Conservation (phyloP, 2,329 filamentous ascomycete species). For the Chlorencoelia australis region DNA sequence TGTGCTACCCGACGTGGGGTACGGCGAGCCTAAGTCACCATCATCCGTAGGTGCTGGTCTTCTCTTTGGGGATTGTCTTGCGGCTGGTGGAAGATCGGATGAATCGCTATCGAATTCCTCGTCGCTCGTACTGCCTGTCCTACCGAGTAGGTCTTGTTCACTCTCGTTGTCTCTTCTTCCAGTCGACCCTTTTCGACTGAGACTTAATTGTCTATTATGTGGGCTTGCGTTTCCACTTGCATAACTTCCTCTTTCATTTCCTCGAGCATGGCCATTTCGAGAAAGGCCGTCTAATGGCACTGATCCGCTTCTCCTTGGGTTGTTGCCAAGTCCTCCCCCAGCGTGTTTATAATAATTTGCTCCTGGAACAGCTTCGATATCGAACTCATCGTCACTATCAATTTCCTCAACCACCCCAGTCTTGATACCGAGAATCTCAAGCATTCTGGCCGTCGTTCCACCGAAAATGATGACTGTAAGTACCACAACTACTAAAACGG, state of each 20-base stretch:
- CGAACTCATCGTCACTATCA: conserved; percentile 96
- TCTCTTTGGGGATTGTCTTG: conserved; percentile 26
- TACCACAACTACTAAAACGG: conserved; percentile 94
- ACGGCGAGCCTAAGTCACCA: conserved; percentile 15
- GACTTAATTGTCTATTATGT: conserved; percentile 31
- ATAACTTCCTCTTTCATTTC: conserved; percentile 20
- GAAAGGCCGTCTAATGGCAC: conserved; percentile 45
- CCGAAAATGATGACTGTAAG: conserved; percentile 98
- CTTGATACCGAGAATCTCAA: conserved; percentile 92
- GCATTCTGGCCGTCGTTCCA: conserved; percentile 92
- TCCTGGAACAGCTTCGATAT: conserved; percentile 51
- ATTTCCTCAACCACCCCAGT: conserved; percentile 95
- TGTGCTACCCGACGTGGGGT: conserved; percentile 25
- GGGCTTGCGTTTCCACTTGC: conserved; percentile 30
- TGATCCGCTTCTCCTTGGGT: conserved; percentile 47
- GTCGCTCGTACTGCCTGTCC: conserved; percentile 32
- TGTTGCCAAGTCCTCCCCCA: conserved; percentile 64
- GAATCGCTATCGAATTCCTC: conserved; percentile 54
- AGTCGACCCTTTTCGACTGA: conserved; percentile 42
- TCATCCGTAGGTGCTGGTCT: conserved; percentile 5
- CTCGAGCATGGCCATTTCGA: conserved; percentile 38
- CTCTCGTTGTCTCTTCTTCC: conserved; percentile 35
- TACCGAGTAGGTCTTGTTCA: conserved; percentile 47
- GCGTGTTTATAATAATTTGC: conserved; percentile 64
- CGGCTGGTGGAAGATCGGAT: conserved; percentile 55